A percentile compares a stretch with the other conserved stretches of the same genome.
Evolutionary conservation across 768 basidiomycete species (phyloP).

Genomic region (Tulasnella sp.): DNA sequence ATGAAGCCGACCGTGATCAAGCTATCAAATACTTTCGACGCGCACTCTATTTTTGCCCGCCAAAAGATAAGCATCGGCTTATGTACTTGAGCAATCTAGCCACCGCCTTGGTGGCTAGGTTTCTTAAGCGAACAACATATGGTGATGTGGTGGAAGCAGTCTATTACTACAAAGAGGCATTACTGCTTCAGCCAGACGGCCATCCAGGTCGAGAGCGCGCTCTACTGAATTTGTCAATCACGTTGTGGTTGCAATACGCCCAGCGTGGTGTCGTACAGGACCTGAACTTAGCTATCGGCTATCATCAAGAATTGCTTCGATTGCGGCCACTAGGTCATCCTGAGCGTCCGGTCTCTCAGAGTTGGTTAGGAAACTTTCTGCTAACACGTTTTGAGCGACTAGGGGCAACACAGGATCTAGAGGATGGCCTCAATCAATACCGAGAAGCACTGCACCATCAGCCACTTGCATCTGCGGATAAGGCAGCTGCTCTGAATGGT

Average conservation of each 20-base stretch:
- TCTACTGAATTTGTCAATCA: background rate
- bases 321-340: background rate
- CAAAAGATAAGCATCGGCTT: background rate
- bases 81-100: background rate
- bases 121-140: background rate
- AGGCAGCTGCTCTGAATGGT: background rate
- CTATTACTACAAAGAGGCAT: background rate
- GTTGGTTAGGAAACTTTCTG: background rate
- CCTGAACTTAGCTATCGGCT: background rate
- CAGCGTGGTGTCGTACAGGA: background rate
- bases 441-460: background rate
- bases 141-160: background rate
- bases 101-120: background rate
- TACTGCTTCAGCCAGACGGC: background rate
- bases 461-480: background rate
- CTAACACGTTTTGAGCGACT: background rate
- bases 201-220: background rate
- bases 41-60: background rate
- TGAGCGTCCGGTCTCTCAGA: background rate
- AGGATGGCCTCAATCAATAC: background rate
- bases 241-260: background rate
- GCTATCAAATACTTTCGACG: background rate
- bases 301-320: background rate
- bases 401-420: background rate
- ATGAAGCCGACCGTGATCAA: background rate